Evolutionary conservation across 2,329 filamentous ascomycete genomes (phyloP).

Genomic region (Aurifilum marmelostoma): DNA sequence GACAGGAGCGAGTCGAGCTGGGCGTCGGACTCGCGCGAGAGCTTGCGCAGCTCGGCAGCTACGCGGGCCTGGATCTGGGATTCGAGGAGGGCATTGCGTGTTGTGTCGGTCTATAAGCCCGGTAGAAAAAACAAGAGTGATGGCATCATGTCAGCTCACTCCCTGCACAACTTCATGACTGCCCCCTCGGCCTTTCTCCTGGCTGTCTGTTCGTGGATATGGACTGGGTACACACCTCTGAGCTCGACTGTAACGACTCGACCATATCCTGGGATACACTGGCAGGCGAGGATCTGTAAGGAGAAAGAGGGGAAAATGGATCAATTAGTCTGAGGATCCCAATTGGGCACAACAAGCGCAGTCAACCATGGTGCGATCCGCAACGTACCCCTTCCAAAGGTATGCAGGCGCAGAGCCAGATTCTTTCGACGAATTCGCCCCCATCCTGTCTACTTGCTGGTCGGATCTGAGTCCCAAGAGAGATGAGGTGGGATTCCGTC

Average conservation of each 20-base stretch:
- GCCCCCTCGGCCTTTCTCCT: not conserved
- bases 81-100: slow-evolving; percentile 81
- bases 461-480: slow-evolving; percentile 25
- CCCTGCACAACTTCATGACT: not conserved
- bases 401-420: slow-evolving; percentile 46
- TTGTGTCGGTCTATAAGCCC: slow-evolving; percentile 76
- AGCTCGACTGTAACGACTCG: slow-evolving; percentile 79
- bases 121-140: too few species aligned
- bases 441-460: slow-evolving; percentile 50
- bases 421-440: slow-evolving; percentile 60
- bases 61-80: slow-evolving; percentile 88
- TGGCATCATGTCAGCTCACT: not conserved
- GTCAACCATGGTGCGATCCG: not conserved
- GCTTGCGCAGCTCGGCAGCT: slow-evolving; percentile 78
- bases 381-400: slow-evolving; percentile 60
- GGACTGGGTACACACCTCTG: slow-evolving; percentile 66
- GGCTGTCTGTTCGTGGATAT: not conserved
- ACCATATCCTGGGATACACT: slow-evolving; percentile 79
- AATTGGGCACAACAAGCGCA: not conserved
- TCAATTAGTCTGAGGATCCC: not conserved
- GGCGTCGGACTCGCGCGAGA: slow-evolving; percentile 71
- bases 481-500: not conserved
- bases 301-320: slow-evolving; percentile 17
- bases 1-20: slow-evolving; percentile 71
- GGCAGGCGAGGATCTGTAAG: slow-evolving; percentile 48